Base-by-base conservation (phyloP, 768 basidiomycete species). In the Termitomyces sp. region DNA sequence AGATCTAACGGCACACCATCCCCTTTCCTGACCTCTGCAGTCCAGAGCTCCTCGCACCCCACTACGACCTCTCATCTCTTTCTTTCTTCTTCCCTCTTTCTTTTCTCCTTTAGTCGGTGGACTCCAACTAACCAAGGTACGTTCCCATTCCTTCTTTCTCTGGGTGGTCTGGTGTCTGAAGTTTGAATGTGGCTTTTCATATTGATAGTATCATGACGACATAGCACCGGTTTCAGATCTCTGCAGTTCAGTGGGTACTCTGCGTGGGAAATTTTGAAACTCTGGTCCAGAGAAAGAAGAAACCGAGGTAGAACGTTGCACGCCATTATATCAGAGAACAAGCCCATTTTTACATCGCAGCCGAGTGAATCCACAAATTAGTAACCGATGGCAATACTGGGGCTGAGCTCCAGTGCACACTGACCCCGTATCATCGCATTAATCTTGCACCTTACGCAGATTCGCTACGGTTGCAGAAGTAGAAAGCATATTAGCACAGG, bases 21-120 rank as follows among this genome's bases (percentile, higher is more conserved):
- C 73, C 73, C 12, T 63, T 75, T 12, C 74, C 74, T 8, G 62
- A 67, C 18, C 54, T 73, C 16, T 67, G 69, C 39, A 58, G 61
- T 13, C 34, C 60, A 8, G 50, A 39, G 2, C 49, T n/a, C 27
- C 7, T 46, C 42, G 13, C 37, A 41, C 22, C 18, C 54, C 18
- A 1, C 18, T 22, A 45, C 44, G 22, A 45, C 44, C 6, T 46
- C 45, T 2, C 24, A 27, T 6, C 30, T 49, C 30, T n/a, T n/a
- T n/a, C n/a, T n/a, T n/a, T n/a, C n/a, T n/a, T n/a, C n/a, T n/a
- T n/a, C n/a, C n/a, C n/a, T n/a, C n/a, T n/a, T n/a, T n/a, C n/a
- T n/a, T n/a, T n/a, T n/a, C n/a, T n/a, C n/a, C n/a, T n/a, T n/a
- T n/a, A n/a, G n/a, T n/a, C n/a, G n/a, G n/a, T n/a, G n/a, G n/a